Conservation (phyloP, 2,329 filamentous ascomycete genomes). For the Microcyclospora tardicrescens region DNA sequence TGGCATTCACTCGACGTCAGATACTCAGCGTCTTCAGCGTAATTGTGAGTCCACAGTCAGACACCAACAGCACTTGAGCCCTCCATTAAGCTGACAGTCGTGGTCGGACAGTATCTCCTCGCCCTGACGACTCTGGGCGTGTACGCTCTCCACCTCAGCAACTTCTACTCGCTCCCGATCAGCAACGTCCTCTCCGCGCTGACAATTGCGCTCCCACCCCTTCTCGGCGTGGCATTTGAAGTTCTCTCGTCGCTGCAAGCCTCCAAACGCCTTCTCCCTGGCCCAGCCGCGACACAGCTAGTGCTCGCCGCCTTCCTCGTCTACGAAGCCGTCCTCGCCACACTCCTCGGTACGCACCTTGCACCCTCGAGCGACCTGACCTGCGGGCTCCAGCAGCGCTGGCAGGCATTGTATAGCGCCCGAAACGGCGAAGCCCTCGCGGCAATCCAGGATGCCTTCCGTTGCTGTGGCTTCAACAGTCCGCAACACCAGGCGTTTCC, state of each 20-base stretch:
- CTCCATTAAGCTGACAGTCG: neutral
- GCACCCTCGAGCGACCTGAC: slow-evolving; percentile 26
- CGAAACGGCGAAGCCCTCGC: slow-evolving; percentile 42
- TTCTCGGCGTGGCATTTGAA: slow-evolving; percentile 32
- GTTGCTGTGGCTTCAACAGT: slow-evolving; percentile 53
- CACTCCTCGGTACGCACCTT: slow-evolving; percentile 32
- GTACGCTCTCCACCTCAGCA: slow-evolving; percentile 21
- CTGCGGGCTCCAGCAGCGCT: slow-evolving; percentile 46
- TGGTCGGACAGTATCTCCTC: slow-evolving; percentile 26
- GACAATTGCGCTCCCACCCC: slow-evolving; percentile 29
- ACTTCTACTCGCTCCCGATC: slow-evolving; percentile 29
- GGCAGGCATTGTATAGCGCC: slow-evolving; percentile 40
- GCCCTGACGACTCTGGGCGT: slow-evolving; percentile 28
- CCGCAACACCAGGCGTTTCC: slow-evolving; percentile 51
- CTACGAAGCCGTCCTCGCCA: slow-evolving; percentile 30
- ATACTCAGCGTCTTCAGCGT: slow-evolving; percentile 27
- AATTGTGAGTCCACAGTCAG: slow-evolving; percentile 15
- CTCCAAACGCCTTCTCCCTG: slow-evolving; percentile 10
- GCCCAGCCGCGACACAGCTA: slow-evolving; percentile 22
- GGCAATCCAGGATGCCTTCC: slow-evolving; percentile 50
- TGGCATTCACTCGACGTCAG: slow-evolving; percentile 23
- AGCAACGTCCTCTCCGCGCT: slow-evolving; percentile 28
- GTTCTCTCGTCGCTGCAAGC: slow-evolving; percentile 22
- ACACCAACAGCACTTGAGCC: neutral
- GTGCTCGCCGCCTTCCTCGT: slow-evolving; percentile 28